Base-by-base conservation (phyloP, 371 early-diverging fungal species). In the Haplosporangium sp. region DNA sequence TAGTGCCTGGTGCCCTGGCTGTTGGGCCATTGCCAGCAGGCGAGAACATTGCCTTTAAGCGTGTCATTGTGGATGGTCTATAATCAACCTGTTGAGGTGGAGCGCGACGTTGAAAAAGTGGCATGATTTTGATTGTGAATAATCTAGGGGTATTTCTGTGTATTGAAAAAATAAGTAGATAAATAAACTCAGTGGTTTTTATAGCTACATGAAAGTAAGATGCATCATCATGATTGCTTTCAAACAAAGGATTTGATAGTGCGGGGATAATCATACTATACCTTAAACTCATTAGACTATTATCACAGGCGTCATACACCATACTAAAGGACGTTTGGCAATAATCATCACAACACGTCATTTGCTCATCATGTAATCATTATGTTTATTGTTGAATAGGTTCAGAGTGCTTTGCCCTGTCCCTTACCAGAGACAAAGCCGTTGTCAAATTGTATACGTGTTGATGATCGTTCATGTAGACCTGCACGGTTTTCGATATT, bases 111-210 rank as follows among this genome's bases (percentile, higher is more conserved):
- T 17, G 57, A 59, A 74, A 74, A 19, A 74, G 74, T 42, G 74
- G 58, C 74, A 74, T 74, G 44, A 13, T 52, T 45, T 13, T 27
- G 8, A 81, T 37, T 86, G 88, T 34, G 86, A 82, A 60, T 89
- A 37, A 4, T 60, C 19, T 40, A 35, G 47, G 52, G 48, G 7
- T 10, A 20, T n/a, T 44, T 20, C 15, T 44, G 17, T 19, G 5
- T 40, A 17, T 45, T 57, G 27, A 27, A 35, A 35, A 27, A 35
- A 57, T 7, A 35, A 35, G 27, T 27, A 57, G 58, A 53, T 8
- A 19, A 53, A 53, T 19, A 7, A 8, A 53, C 13, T 44, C 53
- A 53, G 27, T 17, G 53, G 10, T 15, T 10, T 15, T 4, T 10
- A 15, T 45, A 3, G 15, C 15, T 13, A 45, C 15, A 45, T 45